Evolutionary conservation across 106 monocot species (phyloP).

Genomic region (Dendrobium huoshanense): DNA sequence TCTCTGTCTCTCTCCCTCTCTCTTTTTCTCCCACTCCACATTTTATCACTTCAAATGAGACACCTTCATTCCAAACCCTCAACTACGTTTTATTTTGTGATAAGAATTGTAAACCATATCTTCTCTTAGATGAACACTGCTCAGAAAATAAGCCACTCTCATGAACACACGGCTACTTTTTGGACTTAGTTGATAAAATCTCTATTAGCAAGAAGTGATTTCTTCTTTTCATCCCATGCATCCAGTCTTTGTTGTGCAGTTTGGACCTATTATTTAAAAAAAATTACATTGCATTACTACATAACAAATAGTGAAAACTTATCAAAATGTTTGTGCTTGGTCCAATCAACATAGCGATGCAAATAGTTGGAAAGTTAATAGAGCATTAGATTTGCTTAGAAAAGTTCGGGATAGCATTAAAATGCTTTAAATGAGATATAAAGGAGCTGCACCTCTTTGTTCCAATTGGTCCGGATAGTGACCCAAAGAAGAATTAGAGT

Average conservation of each 20-base stretch:
- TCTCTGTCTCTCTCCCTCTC: too few species aligned
- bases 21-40: too few species aligned
- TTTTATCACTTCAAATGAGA: too few species aligned
- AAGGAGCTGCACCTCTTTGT: conserved; percentile 42
- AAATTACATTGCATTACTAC: neutral
- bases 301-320: neutral
- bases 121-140: neutral
- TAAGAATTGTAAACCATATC: neutral
- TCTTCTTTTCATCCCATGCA: conserved; percentile 7
- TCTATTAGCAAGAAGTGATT: conserved; percentile 4
- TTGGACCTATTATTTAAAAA: neutral
- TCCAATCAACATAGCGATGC: too few species aligned
- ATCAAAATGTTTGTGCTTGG: neutral
- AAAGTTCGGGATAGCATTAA: too few species aligned
- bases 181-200: neutral
- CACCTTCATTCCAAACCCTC: too few species aligned
- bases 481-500: conserved; percentile 51
- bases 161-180: neutral
- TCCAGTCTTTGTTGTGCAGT: conserved; percentile 4
- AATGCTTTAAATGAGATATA: neutral
- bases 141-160: neutral
- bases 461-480: conserved; percentile 55
- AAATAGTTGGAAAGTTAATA: too few species aligned
- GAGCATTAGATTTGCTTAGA: too few species aligned
- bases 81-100: too few species aligned